A percentile compares a stretch with the other conserved stretches of the same genome.
phyloP scores from a whole-genome alignment of 2,329 filamentous ascomycete species.

The Venturiaceae sp. region DNA sequence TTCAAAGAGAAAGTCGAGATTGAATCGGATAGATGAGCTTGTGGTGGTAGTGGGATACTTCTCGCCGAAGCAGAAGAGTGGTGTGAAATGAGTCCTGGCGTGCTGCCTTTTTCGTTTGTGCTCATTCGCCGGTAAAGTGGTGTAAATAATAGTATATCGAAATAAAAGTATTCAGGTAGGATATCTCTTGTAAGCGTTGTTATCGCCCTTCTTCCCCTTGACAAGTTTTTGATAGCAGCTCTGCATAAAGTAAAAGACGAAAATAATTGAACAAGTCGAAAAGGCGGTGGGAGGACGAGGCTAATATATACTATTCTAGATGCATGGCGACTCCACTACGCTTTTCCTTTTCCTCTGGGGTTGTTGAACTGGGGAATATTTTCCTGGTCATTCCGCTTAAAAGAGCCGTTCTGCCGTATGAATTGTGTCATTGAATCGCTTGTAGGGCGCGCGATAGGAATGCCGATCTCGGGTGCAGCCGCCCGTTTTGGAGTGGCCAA shows the following conservation, averaged over 20 bases:
- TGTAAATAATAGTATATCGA: neutral
- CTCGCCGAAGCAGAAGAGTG: neutral
- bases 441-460: too few species aligned
- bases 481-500: neutral
- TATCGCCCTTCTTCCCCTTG: neutral
- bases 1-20: neutral
- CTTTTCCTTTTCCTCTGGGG: neutral
- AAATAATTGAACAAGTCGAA: neutral
- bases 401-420: neutral
- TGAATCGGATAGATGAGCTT: neutral
- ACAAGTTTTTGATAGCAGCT: neutral
- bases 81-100: constrained; percentile 7
- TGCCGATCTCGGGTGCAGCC: neutral
- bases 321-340: neutral
- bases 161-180: neutral
- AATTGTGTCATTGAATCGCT: neutral
- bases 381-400: neutral
- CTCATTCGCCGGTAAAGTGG: constrained; percentile 1
- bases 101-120: constrained; percentile 5
- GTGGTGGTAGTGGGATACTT: neutral
- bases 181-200: neutral
- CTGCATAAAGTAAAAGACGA: neutral
- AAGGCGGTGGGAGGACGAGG: neutral
- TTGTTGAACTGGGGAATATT: neutral
- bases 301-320: neutral